Evolutionary conservation across 495 filamentous ascomycete genomes (phyloP), one percentile per base, ranked within the genome.

Genomic region (Schizothecium vesticola): DNA sequence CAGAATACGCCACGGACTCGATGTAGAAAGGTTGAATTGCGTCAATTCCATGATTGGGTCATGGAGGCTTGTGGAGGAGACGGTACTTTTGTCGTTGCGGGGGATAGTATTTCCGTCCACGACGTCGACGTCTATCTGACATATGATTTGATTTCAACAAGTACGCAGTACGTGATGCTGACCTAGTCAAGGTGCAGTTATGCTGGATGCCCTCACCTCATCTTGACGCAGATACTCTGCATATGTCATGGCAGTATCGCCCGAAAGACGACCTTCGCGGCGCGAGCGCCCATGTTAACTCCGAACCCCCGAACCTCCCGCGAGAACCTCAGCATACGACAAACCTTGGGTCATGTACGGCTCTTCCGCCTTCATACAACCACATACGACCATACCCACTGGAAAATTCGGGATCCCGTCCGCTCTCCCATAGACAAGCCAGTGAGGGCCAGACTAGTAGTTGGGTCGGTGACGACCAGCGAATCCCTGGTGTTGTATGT

Each of bases 381-480:
- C 72, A 77, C 75, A 77, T 82, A 80, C 80, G 80, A 80, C 79
- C 80, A 81, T 74, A 82, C 64, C 73, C 73, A 74, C 25, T 72
- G 70, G 80, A 82, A 71, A 77, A 77, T 68, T 78, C 80, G 80
- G 80, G 76, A 80, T 81, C 80, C 82, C 80, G 81, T 84, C 80
- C 80, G 81, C 79, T 83, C 81, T 80, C 79, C 80, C 80, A 76
- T 81, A 79, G 78, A 78, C 72, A 80, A 80, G 74, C 75, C 65
- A 66, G 67, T 69, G 70, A 69, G 59, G 65, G 75, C 77, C 71
- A 61, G 74, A 79, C 67, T 73, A 82, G 80, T 81, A 83, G 76
- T 79, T 78, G 77, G 78, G 79, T 81, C 73, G 78, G 73, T 78
- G 70, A 77, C 76, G 67, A 76, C 70, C 68, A 74, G 72, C 60